Conservation (phyloP, 331 rosid species). For the Pyracantha coccinea region DNA sequence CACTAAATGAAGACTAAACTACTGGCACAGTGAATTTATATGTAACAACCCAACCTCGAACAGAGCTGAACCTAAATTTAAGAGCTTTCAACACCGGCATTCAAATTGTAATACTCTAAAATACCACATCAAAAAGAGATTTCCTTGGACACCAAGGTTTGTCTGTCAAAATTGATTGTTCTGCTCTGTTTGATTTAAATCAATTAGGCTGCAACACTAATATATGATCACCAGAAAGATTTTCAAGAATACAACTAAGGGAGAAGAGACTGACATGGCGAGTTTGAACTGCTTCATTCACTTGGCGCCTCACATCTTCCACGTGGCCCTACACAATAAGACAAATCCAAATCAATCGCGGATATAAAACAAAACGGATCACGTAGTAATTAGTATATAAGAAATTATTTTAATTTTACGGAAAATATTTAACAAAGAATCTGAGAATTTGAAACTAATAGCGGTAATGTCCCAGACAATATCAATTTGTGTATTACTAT, state of each 20-base stretch:
- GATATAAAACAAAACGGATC: not conserved
- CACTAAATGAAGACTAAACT: not conserved
- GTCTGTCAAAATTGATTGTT: not conserved
- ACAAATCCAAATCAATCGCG: constrained; percentile 19
- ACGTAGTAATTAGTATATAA: not conserved
- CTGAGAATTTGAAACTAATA: not conserved
- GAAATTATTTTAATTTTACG: not conserved
- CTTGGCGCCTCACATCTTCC: constrained; percentile 86
- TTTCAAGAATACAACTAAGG: constrained; percentile 8
- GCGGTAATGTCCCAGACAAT: not conserved
- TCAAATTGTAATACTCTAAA: not conserved
- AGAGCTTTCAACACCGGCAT: not conserved
- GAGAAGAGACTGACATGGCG: constrained; percentile 72
- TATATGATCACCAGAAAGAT: not conserved
- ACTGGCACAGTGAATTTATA: not conserved
- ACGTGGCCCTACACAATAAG: constrained; percentile 70
- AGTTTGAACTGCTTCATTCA: constrained; percentile 87
- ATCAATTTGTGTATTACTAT: not conserved
- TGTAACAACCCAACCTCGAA: not conserved
- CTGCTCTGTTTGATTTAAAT: not conserved
- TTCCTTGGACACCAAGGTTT: not conserved
- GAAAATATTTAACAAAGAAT: constrained; percentile 24
- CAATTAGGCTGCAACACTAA: not conserved
- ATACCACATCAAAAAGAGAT: not conserved
- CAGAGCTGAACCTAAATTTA: not conserved